phyloP scores from a whole-genome alignment of 2,329 filamentous ascomycete genomes.

The Ophiostoma montium region DNA sequence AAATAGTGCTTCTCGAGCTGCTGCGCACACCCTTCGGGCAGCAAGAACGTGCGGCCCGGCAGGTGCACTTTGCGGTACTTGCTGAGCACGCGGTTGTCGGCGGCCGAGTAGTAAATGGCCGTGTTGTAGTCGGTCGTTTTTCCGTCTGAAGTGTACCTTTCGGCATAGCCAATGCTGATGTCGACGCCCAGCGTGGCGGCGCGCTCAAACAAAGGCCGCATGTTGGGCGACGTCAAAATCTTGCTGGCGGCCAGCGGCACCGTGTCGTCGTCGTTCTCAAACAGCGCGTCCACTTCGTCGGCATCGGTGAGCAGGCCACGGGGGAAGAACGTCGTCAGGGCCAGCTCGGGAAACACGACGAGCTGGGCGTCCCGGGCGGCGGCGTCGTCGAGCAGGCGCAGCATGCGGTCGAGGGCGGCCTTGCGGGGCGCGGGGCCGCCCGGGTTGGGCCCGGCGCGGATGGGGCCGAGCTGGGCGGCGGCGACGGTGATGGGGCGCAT shows the following conservation, averaged over 20 bases:
- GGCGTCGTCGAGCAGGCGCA: conserved; percentile 32
- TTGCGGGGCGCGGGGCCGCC: conserved; percentile 23
- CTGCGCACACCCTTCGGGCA: conserved; percentile 31
- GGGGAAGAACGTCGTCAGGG: conserved; percentile 43
- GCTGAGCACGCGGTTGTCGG: conserved; percentile 25
- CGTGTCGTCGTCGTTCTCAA: conserved; percentile 30
- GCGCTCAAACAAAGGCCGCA: conserved; percentile 33
- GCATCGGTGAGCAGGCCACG: conserved; percentile 32
- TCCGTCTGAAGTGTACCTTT: conserved; percentile 24
- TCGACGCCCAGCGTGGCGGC: conserved; percentile 34
- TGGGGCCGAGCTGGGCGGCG: conserved; percentile 38
- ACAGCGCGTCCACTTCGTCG: conserved; percentile 30
- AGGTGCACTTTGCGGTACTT: conserved; percentile 44
- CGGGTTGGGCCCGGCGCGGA: conserved; percentile 18
- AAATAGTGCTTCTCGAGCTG: conserved; percentile 45
- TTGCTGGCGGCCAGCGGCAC: conserved; percentile 14
- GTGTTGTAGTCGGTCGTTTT: conserved; percentile 33
- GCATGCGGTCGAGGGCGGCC: conserved; percentile 32
- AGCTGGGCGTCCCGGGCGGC: conserved; percentile 30
- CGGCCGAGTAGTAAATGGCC: conserved; percentile 34
- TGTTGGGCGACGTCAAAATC: conserved; percentile 26
- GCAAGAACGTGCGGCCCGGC: conserved; percentile 37
- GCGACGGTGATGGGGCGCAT: conserved; percentile 24
- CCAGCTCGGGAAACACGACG: conserved; percentile 39
- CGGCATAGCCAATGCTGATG: conserved; percentile 38